Percentiles rank a stretch among this genome's conserved stretches.
Conservation (phyloP, 768 basidiomycete species). For the Lepiota subincarnata region DNA sequence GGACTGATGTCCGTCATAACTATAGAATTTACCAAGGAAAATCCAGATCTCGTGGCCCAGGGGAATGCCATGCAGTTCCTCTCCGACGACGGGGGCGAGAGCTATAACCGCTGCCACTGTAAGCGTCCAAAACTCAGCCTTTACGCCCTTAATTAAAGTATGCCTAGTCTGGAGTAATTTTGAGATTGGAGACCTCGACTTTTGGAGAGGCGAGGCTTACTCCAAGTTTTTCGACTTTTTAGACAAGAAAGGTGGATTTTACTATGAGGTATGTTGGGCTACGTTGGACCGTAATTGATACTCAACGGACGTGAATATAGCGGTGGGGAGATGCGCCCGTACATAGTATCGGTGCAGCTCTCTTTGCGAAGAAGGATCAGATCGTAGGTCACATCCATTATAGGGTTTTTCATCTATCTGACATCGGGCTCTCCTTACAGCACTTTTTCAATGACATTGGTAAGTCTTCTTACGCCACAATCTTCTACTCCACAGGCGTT, state of each 20-base stretch:
- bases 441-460: constrained; percentile 96
- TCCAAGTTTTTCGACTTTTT: constrained; percentile 78
- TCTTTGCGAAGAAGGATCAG: constrained; percentile 85
- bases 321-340: constrained; percentile 94
- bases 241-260: constrained; percentile 80
- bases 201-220: constrained; percentile 84
- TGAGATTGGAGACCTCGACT: constrained; percentile 80
- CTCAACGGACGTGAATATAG: constrained; percentile 26
- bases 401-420: background rate
- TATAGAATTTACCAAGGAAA: constrained; percentile 67
- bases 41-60: constrained; percentile 56
- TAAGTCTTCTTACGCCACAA: background rate
- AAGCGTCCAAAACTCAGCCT: constrained; percentile 17
- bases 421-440: constrained; percentile 19
- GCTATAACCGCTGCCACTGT: constrained; percentile 79
- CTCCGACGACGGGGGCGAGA: constrained; percentile 69
- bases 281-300: background rate
- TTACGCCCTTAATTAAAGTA: constrained; percentile 5
- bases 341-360: constrained; percentile 85
- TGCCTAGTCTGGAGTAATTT: constrained; percentile 86
- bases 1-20: background rate
- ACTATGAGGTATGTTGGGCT: constrained; percentile 62
- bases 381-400: constrained; percentile 39
- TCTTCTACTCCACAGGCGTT: background rate
- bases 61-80: constrained; percentile 82